A percentile compares a stretch with the other conserved stretches of the same genome.
These are phyloP conservation scores for Phoenix dactylifera DNA, from an alignment of 176 grass and related monocot genomes.

Conservation along the genomic window DNA sequence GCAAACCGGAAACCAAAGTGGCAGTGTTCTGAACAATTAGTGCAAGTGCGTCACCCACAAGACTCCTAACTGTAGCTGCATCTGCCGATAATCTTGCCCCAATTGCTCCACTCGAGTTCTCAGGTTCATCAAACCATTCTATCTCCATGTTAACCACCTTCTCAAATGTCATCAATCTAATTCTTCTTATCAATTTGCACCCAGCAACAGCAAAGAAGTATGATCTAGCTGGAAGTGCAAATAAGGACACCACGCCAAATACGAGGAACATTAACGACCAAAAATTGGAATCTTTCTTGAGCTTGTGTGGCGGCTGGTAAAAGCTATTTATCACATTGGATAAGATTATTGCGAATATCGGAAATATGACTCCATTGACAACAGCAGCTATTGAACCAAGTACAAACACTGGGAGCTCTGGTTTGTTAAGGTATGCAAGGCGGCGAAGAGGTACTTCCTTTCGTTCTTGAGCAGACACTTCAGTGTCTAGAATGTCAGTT, in stretches of 20 bases:
- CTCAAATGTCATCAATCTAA: conserved; percentile 89
- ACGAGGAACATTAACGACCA: conserved; percentile 90
- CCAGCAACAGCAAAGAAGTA: conserved; percentile 84
- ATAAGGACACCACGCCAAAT: conserved; percentile 65
- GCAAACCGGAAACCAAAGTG: conserved; percentile 64
- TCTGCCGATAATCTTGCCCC: conserved; percentile 75
- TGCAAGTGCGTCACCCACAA: conserved; percentile 74
- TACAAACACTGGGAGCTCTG: conserved; percentile 63
- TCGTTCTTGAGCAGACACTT: conserved; percentile 19
- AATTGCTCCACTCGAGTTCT: conserved; percentile 81
- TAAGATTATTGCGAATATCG: conserved; percentile 61
- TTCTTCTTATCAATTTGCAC: conserved; percentile 70
- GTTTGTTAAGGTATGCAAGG: conserved; percentile 79
- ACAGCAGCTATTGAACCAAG: conserved; percentile 63
- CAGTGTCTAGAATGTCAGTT: conserved; percentile 2
- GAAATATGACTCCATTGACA: conserved; percentile 68
- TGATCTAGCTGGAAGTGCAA: conserved; percentile 56
- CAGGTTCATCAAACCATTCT: conserved; percentile 77
- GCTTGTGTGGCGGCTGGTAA: conserved; percentile 56
- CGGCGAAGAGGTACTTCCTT: conserved; percentile 61
- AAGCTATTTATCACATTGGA: conserved; percentile 82
- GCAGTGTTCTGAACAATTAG: conserved; percentile 78
- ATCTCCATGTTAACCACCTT: conserved; percentile 88
- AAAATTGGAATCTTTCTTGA: conserved; percentile 69
- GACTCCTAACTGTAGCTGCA: conserved; percentile 70